Conservation (phyloP, 2,329 filamentous ascomycete species). For the Paraconiothyrium sp. region DNA sequence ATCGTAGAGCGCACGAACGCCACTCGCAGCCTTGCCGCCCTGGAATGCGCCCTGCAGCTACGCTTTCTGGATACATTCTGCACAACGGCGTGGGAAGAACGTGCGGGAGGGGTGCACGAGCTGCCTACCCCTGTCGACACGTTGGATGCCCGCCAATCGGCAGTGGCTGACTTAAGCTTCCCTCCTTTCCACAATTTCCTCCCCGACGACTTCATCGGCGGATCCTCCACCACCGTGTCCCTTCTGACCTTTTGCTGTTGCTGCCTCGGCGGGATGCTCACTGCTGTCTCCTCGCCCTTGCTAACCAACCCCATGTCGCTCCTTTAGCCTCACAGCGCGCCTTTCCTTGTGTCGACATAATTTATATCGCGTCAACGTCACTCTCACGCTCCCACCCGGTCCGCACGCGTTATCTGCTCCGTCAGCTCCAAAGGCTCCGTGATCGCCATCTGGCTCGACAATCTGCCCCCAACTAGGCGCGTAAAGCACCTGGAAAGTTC, state of each 20-base stretch:
- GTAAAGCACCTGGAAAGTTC: constrained; percentile 32
- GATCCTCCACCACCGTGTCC: constrained; percentile 20
- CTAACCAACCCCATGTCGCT: constrained; percentile 48
- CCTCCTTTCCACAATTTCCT: constrained; percentile 26
- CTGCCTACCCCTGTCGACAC: constrained; percentile 8
- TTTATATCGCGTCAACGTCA: constrained; percentile 36
- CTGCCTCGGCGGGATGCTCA: constrained; percentile 31
- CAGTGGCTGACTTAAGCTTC: constrained; percentile 32
- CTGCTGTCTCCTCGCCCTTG: constrained; percentile 40
- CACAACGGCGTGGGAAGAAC: constrained; percentile 1
- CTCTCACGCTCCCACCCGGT: constrained; percentile 27
- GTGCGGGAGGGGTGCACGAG: constrained; percentile 7
- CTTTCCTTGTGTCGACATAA: constrained; percentile 50
- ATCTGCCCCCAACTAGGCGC: constrained; percentile 28
- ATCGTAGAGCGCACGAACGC: not conserved
- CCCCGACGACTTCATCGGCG: constrained; percentile 21
- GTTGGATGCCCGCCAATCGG: constrained; percentile 29
- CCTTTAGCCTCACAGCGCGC: constrained; percentile 43
- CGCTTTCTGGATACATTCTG: not conserved
- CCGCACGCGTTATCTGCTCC: constrained; percentile 32
- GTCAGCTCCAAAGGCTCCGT: constrained; percentile 20
- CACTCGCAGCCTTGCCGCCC: not conserved
- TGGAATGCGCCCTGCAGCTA: not conserved
- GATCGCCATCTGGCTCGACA: constrained; percentile 20
- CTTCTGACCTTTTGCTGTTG: constrained; percentile 32